A percentile compares a stretch with the other conserved stretches of the same genome.
Evolutionary conservation across 306 rosid species (phyloP).

Genomic region (Fagus crenata): DNA sequence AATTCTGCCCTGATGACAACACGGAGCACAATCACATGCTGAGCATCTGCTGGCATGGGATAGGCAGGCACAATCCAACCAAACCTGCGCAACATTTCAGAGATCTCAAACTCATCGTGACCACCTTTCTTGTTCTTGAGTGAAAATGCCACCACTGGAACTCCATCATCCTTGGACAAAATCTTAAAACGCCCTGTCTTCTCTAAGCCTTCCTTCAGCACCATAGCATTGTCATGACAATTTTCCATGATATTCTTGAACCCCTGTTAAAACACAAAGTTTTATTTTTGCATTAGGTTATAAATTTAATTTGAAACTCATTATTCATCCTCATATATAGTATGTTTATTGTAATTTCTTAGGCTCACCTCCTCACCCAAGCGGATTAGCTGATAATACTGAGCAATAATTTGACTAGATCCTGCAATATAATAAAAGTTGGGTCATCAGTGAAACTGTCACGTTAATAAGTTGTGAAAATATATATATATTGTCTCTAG

Average conservation of each 20-base stretch:
- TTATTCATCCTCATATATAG: background rate
- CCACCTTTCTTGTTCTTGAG: slow-evolving; percentile 22
- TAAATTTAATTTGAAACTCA: too few relatives aligned
- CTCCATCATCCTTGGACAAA: slow-evolving; percentile 37
- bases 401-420: slow-evolving; percentile 41
- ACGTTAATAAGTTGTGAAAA: too few relatives aligned
- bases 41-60: slow-evolving; percentile 35
- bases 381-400: slow-evolving; percentile 39
- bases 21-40: slow-evolving; percentile 33
- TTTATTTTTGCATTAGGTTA: too few relatives aligned
- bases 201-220: slow-evolving; percentile 27
- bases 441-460: too few relatives aligned
- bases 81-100: slow-evolving; percentile 29
- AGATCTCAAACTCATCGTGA: slow-evolving; percentile 33
- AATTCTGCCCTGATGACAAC: slow-evolving; percentile 37
- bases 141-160: slow-evolving; percentile 43
- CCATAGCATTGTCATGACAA: slow-evolving; percentile 34
- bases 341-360: background rate
- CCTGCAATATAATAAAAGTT: slow-evolving; percentile 14
- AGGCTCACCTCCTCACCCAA: slow-evolving; percentile 30
- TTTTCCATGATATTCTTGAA: slow-evolving; percentile 39
- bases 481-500: too few relatives aligned
- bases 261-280: slow-evolving; percentile 17
- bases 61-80: slow-evolving; percentile 47
- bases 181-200: slow-evolving; percentile 33